These are phyloP conservation scores for Tilletia caries DNA, from an alignment of 1,284 basidiomycete genomes.

Conservation along the genomic window DNA sequence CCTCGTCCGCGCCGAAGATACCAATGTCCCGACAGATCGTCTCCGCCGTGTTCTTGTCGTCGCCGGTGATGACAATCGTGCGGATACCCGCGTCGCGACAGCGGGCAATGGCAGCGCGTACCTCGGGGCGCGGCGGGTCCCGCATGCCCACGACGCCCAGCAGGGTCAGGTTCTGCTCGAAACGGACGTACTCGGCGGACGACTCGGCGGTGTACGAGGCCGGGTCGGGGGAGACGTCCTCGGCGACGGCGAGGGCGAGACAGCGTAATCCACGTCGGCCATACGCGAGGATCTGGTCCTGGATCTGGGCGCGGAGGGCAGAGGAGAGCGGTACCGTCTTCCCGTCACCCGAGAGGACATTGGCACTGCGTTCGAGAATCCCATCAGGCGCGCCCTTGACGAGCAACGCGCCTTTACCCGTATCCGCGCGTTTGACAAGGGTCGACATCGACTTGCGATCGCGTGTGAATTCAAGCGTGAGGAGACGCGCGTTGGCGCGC, in stretches of 20 bases:
- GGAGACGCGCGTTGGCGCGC: constrained; percentile 72
- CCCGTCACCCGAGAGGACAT: constrained; percentile 62
- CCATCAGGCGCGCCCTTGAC: constrained; percentile 96
- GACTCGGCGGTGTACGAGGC: constrained; percentile 57
- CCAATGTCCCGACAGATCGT: constrained; percentile 95
- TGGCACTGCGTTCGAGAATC: constrained; percentile 80
- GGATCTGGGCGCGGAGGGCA: constrained; percentile 65
- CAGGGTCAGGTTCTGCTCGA: constrained; percentile 77
- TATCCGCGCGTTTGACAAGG: constrained; percentile 63
- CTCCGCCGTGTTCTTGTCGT: constrained; percentile 97
- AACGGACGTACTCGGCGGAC: constrained; percentile 75
- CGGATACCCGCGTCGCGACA: constrained; percentile 91
- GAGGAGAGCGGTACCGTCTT: constrained; percentile 52
- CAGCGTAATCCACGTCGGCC: constrained; percentile 80
- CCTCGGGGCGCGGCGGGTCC: constrained; percentile 95
- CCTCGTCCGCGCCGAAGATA: constrained; percentile 72
- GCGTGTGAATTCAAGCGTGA: constrained; percentile 95
- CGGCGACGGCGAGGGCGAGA: constrained; percentile 82
- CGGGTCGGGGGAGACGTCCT: constrained; percentile 65
- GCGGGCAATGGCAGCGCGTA: constrained; percentile 77
- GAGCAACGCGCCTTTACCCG: constrained; percentile 62
- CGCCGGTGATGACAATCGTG: constrained; percentile 95
- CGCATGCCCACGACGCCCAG: constrained; percentile 96
- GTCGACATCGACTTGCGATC: constrained; percentile 99
- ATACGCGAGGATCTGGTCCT: constrained; percentile 67